phyloP scores from a whole-genome alignment of 2,329 filamentous ascomycete genomes.

The Colletotrichum sp. region DNA sequence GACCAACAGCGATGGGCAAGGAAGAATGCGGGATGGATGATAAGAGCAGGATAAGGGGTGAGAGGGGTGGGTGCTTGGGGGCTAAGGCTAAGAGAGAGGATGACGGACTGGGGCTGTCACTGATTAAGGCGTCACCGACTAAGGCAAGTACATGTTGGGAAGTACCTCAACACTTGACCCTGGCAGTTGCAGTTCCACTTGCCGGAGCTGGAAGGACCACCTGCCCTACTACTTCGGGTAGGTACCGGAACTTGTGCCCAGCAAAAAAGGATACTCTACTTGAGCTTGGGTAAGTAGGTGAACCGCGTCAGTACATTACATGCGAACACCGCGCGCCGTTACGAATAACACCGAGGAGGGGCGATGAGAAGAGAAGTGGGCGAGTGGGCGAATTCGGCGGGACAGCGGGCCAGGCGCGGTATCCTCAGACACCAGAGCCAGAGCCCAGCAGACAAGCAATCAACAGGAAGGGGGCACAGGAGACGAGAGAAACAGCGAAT shows the following conservation, averaged over 20 bases:
- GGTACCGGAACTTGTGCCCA: not conserved
- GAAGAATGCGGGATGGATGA: slow-evolving; percentile 19
- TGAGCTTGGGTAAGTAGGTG: not conserved
- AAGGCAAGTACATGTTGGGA: slow-evolving; percentile 2
- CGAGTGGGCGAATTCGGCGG: slow-evolving; percentile 8
- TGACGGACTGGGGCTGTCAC: slow-evolving; percentile 19
- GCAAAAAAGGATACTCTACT: not conserved
- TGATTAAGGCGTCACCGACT: slow-evolving; percentile 21
- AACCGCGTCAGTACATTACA: not conserved
- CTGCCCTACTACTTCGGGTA: not conserved
- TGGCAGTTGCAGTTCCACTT: not conserved
- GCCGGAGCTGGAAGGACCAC: not conserved
- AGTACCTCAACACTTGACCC: slow-evolving; percentile 1
- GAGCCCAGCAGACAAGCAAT: not conserved
- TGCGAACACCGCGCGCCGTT: slow-evolving; percentile 4
- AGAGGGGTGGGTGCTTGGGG: not conserved
- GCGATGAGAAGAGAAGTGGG: not conserved
- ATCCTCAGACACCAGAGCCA: not conserved
- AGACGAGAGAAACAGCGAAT: not conserved
- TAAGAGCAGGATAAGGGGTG: slow-evolving; percentile 15
- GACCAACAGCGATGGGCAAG: slow-evolving; percentile 13
- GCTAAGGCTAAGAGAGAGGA: not conserved
- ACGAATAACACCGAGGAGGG: slow-evolving; percentile 11
- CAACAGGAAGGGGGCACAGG: not conserved
- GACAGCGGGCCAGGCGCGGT: not conserved